Conservation (phyloP, 768 basidiomycete species). For the Leucocoprinus birnbaumii region DNA sequence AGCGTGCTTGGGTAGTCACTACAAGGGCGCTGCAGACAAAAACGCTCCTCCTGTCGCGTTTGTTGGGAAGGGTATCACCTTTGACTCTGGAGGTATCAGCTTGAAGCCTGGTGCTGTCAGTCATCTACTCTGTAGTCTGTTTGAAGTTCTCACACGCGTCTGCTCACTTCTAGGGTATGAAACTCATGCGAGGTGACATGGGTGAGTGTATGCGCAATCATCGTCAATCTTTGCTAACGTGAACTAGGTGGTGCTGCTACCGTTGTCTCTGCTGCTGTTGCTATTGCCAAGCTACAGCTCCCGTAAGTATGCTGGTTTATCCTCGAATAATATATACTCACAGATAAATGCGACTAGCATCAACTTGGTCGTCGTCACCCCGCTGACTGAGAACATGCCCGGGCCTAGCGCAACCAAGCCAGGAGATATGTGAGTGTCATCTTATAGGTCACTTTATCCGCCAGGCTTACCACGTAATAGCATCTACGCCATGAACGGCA, state of each 20-base stretch:
- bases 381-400: constrained; percentile 86
- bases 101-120: constrained; percentile 72
- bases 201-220: constrained; percentile 35
- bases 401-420: constrained; percentile 74
- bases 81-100: constrained; percentile 86
- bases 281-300: constrained; percentile 78
- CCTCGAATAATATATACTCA: neutral
- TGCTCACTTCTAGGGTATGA: constrained; percentile 56
- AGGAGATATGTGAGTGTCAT: constrained; percentile 67
- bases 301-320: constrained; percentile 48
- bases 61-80: constrained; percentile 89
- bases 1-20: constrained; percentile 57
- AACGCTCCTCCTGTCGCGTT: constrained; percentile 64
- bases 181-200: constrained; percentile 86
- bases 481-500: constrained; percentile 85
- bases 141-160: neutral
- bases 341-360: constrained; percentile 38
- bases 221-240: neutral
- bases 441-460: neutral
- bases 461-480: constrained; percentile 29
- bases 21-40: constrained; percentile 66
- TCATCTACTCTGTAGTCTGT: constrained; percentile 10
- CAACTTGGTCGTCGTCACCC: constrained; percentile 71
- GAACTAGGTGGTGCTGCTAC: constrained; percentile 71
- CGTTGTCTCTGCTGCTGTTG: constrained; percentile 68